These are phyloP conservation scores for Penicillium sp. DNA, from an alignment of 2,329 filamentous ascomycete species.

Conservation along the genomic window DNA sequence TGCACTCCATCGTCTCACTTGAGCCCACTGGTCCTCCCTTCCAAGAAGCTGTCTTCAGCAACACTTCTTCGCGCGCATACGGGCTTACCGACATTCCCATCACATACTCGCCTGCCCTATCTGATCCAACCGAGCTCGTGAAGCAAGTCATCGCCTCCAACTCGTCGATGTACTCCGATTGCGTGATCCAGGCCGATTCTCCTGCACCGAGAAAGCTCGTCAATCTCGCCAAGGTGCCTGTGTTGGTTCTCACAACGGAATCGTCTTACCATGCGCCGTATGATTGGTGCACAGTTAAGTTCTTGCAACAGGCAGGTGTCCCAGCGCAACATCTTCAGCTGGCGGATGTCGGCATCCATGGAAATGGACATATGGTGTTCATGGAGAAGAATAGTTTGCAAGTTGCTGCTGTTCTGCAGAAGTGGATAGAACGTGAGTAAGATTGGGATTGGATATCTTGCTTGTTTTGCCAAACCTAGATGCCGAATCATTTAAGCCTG, in stretches of 20 bases:
- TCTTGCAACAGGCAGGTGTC: conserved; percentile 55
- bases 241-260: conserved; percentile 53
- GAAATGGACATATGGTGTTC: conserved; percentile 59
- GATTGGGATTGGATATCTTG: not conserved
- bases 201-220: conserved; percentile 46
- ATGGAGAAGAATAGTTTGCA: conserved; percentile 54
- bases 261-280: conserved; percentile 55
- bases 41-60: conserved; percentile 43
- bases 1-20: conserved; percentile 52
- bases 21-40: conserved; percentile 58
- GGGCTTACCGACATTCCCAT: conserved; percentile 54
- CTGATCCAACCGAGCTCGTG: conserved; percentile 39
- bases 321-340: conserved; percentile 48
- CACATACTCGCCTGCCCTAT: conserved; percentile 49
- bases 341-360: conserved; percentile 44
- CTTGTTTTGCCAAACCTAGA: not conserved
- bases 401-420: conserved; percentile 30
- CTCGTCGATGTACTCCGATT: conserved; percentile 31
- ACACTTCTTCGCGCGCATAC: conserved; percentile 39
- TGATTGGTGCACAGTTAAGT: conserved; percentile 56
- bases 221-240: conserved; percentile 51
- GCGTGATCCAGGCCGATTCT: conserved; percentile 38
- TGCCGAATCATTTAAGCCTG: no score
- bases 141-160: conserved; percentile 20
- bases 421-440: conserved; percentile 37